phyloP scores from a whole-genome alignment of 208 protist species.

The Leishmania major region DNA sequence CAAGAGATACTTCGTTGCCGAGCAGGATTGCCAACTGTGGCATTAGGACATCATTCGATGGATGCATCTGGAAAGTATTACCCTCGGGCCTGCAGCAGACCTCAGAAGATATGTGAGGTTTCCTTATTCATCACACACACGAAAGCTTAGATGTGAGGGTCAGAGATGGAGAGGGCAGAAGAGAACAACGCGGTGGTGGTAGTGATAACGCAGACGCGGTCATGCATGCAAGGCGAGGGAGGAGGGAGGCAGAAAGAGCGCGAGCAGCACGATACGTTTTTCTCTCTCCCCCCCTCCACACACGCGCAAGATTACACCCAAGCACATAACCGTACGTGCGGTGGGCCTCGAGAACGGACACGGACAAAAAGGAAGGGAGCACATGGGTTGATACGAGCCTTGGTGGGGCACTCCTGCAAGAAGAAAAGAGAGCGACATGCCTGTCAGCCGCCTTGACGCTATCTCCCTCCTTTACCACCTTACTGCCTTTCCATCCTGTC shows the following conservation, averaged over 20 bases:
- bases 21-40: slow-evolving; percentile 26
- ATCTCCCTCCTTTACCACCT: not conserved
- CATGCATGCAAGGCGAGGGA: not conserved
- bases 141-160: not conserved
- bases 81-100: not conserved
- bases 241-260: not conserved
- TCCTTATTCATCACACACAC: not conserved
- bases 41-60: not conserved
- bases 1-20: slow-evolving; percentile 13
- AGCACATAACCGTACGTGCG: not conserved
- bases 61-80: slow-evolving; percentile 11
- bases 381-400: not conserved
- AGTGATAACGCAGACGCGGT: not conserved
- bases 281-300: too few relatives aligned
- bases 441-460: not conserved
- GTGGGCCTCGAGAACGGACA: not conserved
- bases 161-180: not conserved
- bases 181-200: not conserved
- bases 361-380: not conserved
- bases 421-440: not conserved
- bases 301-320: not conserved
- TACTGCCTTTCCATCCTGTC: not conserved
- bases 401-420: not conserved
- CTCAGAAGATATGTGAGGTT: not conserved
- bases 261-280: not conserved